phyloP scores from a whole-genome alignment of 2,329 filamentous ascomycete species.

The Fusarium gaditjirri region DNA sequence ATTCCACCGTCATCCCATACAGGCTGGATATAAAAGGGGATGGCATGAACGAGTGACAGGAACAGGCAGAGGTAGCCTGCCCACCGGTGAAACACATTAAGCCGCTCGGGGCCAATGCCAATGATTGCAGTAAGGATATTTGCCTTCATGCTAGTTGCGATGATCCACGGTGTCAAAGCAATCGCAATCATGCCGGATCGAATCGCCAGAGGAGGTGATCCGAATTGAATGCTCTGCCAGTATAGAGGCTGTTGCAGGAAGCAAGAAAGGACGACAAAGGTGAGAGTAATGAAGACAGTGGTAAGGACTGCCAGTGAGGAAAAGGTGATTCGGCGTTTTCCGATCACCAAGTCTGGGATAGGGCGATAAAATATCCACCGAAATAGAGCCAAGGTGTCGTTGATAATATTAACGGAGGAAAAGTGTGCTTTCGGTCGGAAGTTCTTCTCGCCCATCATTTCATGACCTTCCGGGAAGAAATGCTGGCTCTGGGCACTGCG shows the following conservation, averaged over 20 bases:
- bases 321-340: conserved; percentile 77
- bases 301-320: conserved; percentile 80
- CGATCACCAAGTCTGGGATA: conserved; percentile 77
- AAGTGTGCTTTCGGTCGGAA: conserved; percentile 77
- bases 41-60: conserved; percentile 82
- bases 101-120: conserved; percentile 88
- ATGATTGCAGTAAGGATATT: conserved; percentile 87
- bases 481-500: conserved; percentile 68
- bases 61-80: conserved; percentile 87
- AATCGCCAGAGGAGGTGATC: conserved; percentile 88
- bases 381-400: conserved; percentile 83
- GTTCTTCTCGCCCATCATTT: conserved; percentile 62
- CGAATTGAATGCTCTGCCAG: conserved; percentile 86
- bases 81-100: conserved; percentile 96
- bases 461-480: conserved; percentile 77
- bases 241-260: conserved; percentile 91
- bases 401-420: conserved; percentile 78
- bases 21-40: conserved; percentile 91
- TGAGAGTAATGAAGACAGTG: conserved; percentile 73
- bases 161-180: conserved; percentile 91
- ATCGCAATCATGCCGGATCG: conserved; percentile 92
- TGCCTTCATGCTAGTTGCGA: conserved; percentile 89
- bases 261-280: conserved; percentile 81
- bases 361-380: conserved; percentile 91
- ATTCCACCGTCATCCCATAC: conserved; percentile 84